Percentiles rank a stretch among this genome's conserved stretches.
Conservation (phyloP, 148 eudicot species). For the Silene uniflora region DNA sequence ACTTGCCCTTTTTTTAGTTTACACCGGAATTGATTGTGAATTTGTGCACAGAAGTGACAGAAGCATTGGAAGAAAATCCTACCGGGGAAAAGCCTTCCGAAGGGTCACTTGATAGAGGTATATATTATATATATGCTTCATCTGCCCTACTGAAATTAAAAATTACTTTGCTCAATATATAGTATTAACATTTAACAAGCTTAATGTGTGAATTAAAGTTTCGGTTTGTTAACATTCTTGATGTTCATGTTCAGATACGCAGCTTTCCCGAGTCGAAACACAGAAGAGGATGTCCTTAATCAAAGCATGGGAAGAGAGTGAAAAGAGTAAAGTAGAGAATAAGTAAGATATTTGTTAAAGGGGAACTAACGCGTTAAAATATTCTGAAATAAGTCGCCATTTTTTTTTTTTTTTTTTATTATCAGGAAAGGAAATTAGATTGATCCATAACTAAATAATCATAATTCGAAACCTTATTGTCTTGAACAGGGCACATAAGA, state of each 20-base stretch:
- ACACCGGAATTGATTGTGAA: background rate
- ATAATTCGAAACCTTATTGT: conserved; percentile 15
- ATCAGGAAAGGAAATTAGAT: background rate
- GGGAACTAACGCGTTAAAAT: too few relatives aligned
- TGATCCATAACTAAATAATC: background rate
- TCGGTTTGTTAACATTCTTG: background rate
- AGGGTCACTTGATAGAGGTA: conserved; percentile 69
- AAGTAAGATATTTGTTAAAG: conserved; percentile 44
- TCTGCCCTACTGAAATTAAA: background rate
- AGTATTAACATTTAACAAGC: background rate
- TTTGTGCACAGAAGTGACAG: conserved; percentile 36
- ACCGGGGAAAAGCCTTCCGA: conserved; percentile 17
- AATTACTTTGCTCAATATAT: background rate
- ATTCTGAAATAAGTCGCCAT: too few relatives aligned
- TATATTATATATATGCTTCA: conserved; percentile 23
- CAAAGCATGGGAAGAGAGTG: conserved; percentile 97
- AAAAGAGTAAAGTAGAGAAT: conserved; percentile 77
- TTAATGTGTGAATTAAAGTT: background rate
- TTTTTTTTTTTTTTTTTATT: background rate
- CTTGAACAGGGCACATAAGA: conserved; percentile 73
- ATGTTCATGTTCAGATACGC: conserved; percentile 48
- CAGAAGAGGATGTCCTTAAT: conserved; percentile 77
- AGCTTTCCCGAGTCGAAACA: conserved; percentile 58
- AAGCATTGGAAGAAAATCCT: conserved; percentile 42
- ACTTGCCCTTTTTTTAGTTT: background rate